Conservation (phyloP, 1,284 basidiomycete genomes). For the Fomitopsis palustris region DNA sequence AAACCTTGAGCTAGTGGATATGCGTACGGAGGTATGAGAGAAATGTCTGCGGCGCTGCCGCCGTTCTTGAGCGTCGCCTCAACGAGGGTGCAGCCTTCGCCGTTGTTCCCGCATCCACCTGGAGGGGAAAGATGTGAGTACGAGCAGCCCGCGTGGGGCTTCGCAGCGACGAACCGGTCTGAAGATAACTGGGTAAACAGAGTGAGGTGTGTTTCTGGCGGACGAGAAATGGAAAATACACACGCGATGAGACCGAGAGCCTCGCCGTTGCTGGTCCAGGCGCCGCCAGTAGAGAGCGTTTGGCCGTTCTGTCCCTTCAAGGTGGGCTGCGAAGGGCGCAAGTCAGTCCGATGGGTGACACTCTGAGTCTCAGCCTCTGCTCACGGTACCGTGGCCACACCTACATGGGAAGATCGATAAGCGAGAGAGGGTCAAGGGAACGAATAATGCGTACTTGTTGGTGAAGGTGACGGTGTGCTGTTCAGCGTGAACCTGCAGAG, state of each 20-base stretch:
- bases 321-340: neutral
- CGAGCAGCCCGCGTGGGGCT: too few relatives aligned
- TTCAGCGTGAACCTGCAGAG: neutral
- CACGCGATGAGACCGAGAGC: slow-evolving; percentile 1
- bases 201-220: neutral
- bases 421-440: neutral
- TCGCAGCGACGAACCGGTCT: neutral
- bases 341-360: neutral
- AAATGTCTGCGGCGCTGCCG: neutral
- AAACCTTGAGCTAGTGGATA: neutral
- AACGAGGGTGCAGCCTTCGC: neutral
- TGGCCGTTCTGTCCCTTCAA: neutral
- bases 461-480: neutral
- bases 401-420: neutral
- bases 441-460: neutral
- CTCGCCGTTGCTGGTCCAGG: neutral
- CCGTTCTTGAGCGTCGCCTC: neutral
- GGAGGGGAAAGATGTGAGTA: too few relatives aligned
- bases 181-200: neutral
- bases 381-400: neutral
- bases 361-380: too few relatives aligned
- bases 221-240: neutral
- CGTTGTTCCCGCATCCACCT: neutral
- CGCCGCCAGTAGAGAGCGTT: neutral
- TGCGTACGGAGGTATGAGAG: neutral